These are phyloP conservation scores for Nyctanthes arbortristis DNA, from an alignment of 257 asterid species.

Conservation along the genomic window DNA sequence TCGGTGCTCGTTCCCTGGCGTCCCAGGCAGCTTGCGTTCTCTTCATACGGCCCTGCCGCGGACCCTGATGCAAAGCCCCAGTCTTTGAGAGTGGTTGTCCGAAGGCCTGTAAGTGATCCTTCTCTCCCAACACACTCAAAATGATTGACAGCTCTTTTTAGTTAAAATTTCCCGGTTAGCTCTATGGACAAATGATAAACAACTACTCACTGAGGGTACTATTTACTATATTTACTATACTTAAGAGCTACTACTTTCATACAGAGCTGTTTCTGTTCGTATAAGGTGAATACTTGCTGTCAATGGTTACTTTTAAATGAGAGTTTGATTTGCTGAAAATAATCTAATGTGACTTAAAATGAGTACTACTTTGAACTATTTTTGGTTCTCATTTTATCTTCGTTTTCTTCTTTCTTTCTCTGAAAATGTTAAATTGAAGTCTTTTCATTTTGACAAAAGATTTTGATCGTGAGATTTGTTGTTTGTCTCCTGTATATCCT, in stretches of 20 bases:
- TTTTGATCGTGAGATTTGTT: neutral
- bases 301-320: neutral
- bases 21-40: slow-evolving; percentile 69
- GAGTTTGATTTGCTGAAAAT: neutral
- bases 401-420: neutral
- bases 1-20: slow-evolving; percentile 59
- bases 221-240: neutral
- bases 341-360: neutral
- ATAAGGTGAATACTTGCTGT: neutral
- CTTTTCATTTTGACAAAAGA: neutral
- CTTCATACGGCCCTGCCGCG: slow-evolving; percentile 47
- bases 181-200: neutral
- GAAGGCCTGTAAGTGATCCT: slow-evolving; percentile 79
- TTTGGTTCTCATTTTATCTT: neutral
- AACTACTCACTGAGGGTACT: neutral
- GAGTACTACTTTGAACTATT: neutral
- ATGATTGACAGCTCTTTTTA: slow-evolving; percentile 15
- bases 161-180: neutral
- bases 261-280: neutral
- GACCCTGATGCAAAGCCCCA: slow-evolving; percentile 54
- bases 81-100: slow-evolving; percentile 63
- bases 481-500: neutral
- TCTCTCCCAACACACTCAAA: neutral
- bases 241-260: neutral
- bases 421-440: neutral